These are phyloP conservation scores for Rhododendron mucronatum DNA, from an alignment of 148 eudicot genomes.

Conservation along the genomic window DNA sequence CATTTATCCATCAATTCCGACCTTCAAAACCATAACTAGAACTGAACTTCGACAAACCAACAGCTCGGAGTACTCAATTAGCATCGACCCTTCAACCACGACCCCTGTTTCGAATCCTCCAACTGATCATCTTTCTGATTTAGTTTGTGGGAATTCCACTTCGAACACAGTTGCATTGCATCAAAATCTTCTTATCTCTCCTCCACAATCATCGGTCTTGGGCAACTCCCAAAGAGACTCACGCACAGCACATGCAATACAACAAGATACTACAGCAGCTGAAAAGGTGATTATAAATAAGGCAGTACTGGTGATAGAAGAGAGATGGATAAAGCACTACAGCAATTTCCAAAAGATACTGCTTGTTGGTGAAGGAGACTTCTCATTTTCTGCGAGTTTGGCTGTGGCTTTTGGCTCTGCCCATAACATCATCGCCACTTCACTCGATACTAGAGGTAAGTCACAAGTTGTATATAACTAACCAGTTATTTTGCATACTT, in stretches of 20 bases:
- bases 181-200: not conserved
- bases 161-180: not conserved
- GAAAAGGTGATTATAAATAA: too few relatives aligned
- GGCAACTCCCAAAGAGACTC: not conserved
- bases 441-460: slow-evolving; percentile 3
- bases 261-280: too few relatives aligned
- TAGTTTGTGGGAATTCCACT: not conserved
- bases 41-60: not conserved
- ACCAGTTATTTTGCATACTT: too few relatives aligned
- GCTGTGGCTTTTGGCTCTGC: not conserved
- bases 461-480: not conserved
- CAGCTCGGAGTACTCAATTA: not conserved
- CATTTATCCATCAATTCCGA: not conserved
- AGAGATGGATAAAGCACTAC: slow-evolving; percentile 3
- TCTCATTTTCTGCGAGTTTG: slow-evolving; percentile 10
- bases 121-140: not conserved
- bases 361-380: slow-evolving; percentile 17
- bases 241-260: not conserved
- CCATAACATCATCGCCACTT: slow-evolving; percentile 3
- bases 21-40: not conserved
- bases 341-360: not conserved
- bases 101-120: not conserved
- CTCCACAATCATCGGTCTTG: not conserved
- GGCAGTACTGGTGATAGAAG: not conserved
- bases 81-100: not conserved